A percentile compares a stretch with the other conserved stretches of the same genome.
Evolutionary conservation across 139 green algal species (phyloP).

Genomic region (Tetraselmis chui): DNA sequence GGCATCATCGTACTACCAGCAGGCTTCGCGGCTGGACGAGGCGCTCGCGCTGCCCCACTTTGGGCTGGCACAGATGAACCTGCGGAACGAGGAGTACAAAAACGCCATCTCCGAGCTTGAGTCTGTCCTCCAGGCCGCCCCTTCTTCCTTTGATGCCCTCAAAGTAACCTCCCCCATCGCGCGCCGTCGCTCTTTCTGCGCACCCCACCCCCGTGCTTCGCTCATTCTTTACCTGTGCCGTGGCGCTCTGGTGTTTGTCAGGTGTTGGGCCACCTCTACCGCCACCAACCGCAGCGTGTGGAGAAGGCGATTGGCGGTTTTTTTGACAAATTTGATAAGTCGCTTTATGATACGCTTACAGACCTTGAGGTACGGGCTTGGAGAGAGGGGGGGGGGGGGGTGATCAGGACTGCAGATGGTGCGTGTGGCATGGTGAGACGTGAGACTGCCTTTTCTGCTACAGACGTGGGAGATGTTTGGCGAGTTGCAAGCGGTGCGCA

Average conservation of each 20-base stretch:
- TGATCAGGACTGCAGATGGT: too few species aligned
- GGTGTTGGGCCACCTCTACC: conserved; percentile 34
- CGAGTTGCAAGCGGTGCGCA: conserved; percentile 50
- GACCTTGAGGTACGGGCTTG: neutral
- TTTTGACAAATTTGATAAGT: conserved; percentile 11
- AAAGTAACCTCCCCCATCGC: conserved; percentile 25
- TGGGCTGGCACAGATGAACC: conserved; percentile 62
- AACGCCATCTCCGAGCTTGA: conserved; percentile 68
- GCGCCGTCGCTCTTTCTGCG: neutral
- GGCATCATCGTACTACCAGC: conserved; percentile 26
- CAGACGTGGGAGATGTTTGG: conserved; percentile 70
- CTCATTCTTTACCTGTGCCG: neutral
- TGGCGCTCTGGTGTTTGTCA: neutral
- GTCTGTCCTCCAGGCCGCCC: conserved; percentile 40
- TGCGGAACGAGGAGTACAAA: conserved; percentile 35
- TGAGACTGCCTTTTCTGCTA: too few species aligned
- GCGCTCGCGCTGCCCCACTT: conserved; percentile 43
- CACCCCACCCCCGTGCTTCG: neutral
- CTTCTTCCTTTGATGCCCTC: conserved; percentile 58
- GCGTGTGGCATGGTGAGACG: too few species aligned
- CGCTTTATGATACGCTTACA: conserved; percentile 11
- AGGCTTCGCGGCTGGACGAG: conserved; percentile 53
- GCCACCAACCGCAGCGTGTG: neutral
- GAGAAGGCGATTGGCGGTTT: neutral
- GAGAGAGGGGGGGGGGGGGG: too few species aligned